Evolutionary conservation across 345 rosid species (phyloP), one percentile per base, ranked within the genome.

Genomic region (Dipteronia dyeriana): DNA sequence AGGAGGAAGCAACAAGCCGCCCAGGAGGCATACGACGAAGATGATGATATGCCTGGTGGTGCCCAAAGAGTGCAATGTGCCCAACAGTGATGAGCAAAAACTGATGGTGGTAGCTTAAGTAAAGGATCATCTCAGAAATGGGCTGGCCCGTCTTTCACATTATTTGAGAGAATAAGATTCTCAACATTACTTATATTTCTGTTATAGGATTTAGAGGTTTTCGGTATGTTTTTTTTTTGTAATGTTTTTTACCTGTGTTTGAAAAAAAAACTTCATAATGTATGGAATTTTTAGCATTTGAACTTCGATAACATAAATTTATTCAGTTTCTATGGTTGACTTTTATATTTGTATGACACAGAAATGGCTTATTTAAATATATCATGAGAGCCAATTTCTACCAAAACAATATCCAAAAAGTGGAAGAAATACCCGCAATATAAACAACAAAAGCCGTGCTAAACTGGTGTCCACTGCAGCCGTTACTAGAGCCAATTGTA

Each of bases 61-160:
- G 92, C 81, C 3, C 89, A 80, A 81, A 83, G 92, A 60, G 92
- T 87, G 22, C 92, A 89, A 60, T 89, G 92, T 67, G 92, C 92
- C 22, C 91, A 89, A 75, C 92, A 87, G 78, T 89, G 68, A 82
- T 68, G 66, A 59, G 31, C 9, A 22, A 3, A 22, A 3, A 14
- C 25, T 10, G 9, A 56, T n/a, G 61, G 61, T 34, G 38, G 38
- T 34, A 34, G 38, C 4, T 34, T 34, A 34, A 34, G 5, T 3
- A 31, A 31, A 31, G 34, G 34, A 31, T 31, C 34, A 31, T 31
- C 34, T 31, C 26, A 29, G 73, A 43, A 49, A 47, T 16, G 23
- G 68, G 59, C 14, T 63, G 53, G 3, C 53, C 53, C 63, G 69
- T 19, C 39, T 43, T 71, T 16, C 25, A 65, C 61, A 62, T 67